Conservation (phyloP, 164 flowering plant species). For the Macadamia tetraphylla region DNA sequence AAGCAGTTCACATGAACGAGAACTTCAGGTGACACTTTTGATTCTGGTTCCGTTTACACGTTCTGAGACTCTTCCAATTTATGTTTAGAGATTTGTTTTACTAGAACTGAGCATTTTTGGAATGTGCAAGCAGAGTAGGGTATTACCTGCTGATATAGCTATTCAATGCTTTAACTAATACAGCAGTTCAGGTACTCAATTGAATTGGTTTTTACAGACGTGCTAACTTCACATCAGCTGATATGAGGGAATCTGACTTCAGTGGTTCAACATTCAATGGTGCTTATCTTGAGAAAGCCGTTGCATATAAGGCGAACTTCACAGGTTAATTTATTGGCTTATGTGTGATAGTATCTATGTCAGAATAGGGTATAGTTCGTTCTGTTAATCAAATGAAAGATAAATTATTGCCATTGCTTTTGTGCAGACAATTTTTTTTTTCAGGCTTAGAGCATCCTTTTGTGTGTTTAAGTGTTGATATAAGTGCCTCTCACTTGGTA, state of each 20-base stretch:
- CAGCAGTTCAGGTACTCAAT: not conserved
- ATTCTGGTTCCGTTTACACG: not conserved
- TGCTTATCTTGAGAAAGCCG: conserved; percentile 98
- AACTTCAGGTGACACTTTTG: conserved; percentile 73
- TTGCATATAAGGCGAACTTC: conserved; percentile 92
- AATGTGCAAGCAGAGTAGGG: not conserved
- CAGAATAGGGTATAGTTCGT: not conserved
- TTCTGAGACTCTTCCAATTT: no score
- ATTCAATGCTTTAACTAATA: not conserved
- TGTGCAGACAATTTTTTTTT: not conserved
- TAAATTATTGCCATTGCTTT: no score
- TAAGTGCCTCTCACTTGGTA: no score
- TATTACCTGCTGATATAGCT: not conserved
- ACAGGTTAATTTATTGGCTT: conserved; percentile 40
- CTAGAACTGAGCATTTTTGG: not conserved
- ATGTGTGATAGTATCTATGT: not conserved
- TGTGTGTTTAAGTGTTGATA: no score
- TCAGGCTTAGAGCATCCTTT: not conserved
- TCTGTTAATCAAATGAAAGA: no score
- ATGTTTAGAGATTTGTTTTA: no score
- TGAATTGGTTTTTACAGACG: conserved; percentile 47
- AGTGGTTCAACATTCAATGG: conserved; percentile 98
- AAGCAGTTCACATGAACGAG: conserved; percentile 79
- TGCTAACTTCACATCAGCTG: conserved; percentile 95
- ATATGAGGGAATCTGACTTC: conserved; percentile 97